Conservation (phyloP, 306 rosid species). For the Prunus mongolica region DNA sequence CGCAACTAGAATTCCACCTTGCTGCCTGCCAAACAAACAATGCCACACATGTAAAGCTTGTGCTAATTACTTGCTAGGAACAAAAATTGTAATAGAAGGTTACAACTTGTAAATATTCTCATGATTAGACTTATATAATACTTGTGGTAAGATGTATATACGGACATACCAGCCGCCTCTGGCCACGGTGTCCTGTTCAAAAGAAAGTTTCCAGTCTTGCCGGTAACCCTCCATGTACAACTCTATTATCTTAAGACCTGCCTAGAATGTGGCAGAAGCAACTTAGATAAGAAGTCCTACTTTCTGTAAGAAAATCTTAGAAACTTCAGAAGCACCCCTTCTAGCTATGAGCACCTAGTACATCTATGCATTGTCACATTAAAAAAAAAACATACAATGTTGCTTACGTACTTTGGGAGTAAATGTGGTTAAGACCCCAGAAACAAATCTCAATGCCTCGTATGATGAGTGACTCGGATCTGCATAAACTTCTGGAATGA, state of each 20-base stretch:
- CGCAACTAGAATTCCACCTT: slow-evolving; percentile 91
- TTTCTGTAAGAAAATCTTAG: slow-evolving; percentile 10
- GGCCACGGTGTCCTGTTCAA: no score
- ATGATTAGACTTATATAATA: not conserved
- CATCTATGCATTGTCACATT: not conserved
- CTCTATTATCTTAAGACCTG: slow-evolving; percentile 40
- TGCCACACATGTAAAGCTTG: not conserved
- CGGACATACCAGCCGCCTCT: no score
- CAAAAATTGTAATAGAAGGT: not conserved
- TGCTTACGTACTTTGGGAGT: slow-evolving; percentile 69
- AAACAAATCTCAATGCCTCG: slow-evolving; percentile 72
- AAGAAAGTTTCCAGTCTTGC: no score
- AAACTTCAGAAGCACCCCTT: slow-evolving; percentile 4
- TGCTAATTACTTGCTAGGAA: no score
- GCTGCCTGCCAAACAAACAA: slow-evolving; percentile 58
- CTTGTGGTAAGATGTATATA: not conserved
- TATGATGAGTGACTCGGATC: slow-evolving; percentile 78
- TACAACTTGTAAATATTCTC: not conserved
- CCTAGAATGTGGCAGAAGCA: slow-evolving; percentile 46
- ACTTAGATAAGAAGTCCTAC: slow-evolving; percentile 5
- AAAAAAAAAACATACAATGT: not conserved
- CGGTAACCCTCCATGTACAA: no score
- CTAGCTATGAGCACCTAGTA: no score
- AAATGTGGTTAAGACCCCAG: slow-evolving; percentile 71
- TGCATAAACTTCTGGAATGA: slow-evolving; percentile 75